Conservation (phyloP, 2,329 filamentous ascomycete species). For the Calonectria hongkongensis region DNA sequence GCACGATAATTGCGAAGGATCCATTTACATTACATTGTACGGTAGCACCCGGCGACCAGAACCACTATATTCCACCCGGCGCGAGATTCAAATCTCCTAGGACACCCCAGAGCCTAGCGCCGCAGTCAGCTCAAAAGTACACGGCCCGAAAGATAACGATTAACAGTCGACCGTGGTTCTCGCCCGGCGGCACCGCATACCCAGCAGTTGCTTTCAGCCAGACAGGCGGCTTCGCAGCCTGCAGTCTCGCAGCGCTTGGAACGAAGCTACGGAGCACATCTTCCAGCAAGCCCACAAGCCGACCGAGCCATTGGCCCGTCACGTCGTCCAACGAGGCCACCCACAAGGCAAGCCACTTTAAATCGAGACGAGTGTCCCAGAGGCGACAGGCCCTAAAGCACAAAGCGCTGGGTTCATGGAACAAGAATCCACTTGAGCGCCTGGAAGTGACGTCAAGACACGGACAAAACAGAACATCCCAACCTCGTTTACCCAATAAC, state of each 20-base stretch:
- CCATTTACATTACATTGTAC: slow-evolving; percentile 25
- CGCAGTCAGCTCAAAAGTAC: not conserved
- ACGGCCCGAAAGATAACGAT: slow-evolving; percentile 31
- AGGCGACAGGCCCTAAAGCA: slow-evolving; percentile 20
- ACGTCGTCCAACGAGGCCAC: slow-evolving; percentile 22
- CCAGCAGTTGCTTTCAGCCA: slow-evolving; percentile 23
- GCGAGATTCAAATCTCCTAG: slow-evolving; percentile 32
- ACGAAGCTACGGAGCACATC: slow-evolving; percentile 13
- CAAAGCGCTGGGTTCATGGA: slow-evolving; percentile 24
- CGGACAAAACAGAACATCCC: slow-evolving; percentile 12
- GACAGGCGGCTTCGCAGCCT: slow-evolving; percentile 22
- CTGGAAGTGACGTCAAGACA: slow-evolving; percentile 32
- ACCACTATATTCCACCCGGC: slow-evolving; percentile 26
- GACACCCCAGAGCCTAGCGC: slow-evolving; percentile 13
- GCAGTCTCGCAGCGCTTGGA: slow-evolving; percentile 24
- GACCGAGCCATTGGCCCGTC: slow-evolving; percentile 27
- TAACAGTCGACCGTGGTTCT: slow-evolving; percentile 13
- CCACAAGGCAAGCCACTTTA: slow-evolving; percentile 30
- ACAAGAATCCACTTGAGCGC: not conserved
- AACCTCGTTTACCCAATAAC: slow-evolving; percentile 26
- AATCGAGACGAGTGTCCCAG: slow-evolving; percentile 19
- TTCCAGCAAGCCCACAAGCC: slow-evolving; percentile 16
- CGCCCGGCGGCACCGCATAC: slow-evolving; percentile 27
- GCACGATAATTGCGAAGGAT: slow-evolving; percentile 33
- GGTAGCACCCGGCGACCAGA: slow-evolving; percentile 27